phyloP scores from a whole-genome alignment of 768 basidiomycete species.

The Porpolomopsis calyptriformis region DNA sequence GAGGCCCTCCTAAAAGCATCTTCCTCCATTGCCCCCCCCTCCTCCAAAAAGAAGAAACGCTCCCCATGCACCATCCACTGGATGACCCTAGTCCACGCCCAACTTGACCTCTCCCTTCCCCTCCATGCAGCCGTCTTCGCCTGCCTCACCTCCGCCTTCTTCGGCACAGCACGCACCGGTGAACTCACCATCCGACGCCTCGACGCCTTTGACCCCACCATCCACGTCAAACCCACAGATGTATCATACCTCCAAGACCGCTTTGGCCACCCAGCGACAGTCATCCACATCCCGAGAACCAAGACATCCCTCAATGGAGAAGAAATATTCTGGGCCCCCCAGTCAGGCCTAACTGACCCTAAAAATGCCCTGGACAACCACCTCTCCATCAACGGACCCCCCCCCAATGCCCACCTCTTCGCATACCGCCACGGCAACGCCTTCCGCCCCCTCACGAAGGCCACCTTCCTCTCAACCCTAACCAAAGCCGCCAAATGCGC shows the following conservation, averaged over 20 bases:
- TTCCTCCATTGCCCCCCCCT: conserved; percentile 18
- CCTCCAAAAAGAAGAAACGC: conserved; percentile 20
- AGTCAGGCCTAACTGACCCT: conserved; percentile 19
- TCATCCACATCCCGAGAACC: conserved; percentile 16
- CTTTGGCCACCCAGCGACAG: conserved; percentile 12
- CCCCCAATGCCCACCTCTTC: conserved; percentile 19
- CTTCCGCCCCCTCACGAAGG: conserved; percentile 18
- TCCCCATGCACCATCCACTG: conserved; percentile 20
- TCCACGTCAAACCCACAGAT: conserved; percentile 20
- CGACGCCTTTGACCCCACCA: conserved; percentile 18
- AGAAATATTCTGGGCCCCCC: conserved; percentile 23
- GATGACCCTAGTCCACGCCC: conserved; percentile 12
- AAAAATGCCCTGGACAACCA: conserved; percentile 17
- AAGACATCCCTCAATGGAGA: conserved; percentile 18
- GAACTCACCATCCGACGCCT: conserved; percentile 29
- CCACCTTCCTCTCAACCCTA: conserved; percentile 15
- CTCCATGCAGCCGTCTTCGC: conserved; percentile 27
- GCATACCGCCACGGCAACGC: conserved; percentile 12
- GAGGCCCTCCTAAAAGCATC: conserved; percentile 23
- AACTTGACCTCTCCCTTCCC: conserved; percentile 19
- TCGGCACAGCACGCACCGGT: conserved; percentile 19
- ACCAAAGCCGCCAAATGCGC: conserved; percentile 7
- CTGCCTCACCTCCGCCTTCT: conserved; percentile 32
- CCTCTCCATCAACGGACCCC: conserved; percentile 20
- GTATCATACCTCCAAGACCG: conserved; percentile 15